Evolutionary conservation across 768 basidiomycete species (phyloP).

Genomic region (Boletus sp.): DNA sequence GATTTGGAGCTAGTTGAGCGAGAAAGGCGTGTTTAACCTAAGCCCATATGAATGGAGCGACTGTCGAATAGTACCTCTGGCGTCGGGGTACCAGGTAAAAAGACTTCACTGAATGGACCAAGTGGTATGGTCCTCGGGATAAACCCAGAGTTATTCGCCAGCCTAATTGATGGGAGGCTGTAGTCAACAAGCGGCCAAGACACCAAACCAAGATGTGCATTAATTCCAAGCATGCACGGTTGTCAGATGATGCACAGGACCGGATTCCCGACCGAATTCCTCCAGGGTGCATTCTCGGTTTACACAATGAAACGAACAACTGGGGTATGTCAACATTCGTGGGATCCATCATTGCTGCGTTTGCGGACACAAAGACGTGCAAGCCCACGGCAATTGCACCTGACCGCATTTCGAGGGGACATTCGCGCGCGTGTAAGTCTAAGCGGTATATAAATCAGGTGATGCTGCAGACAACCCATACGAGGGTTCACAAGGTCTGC

Average conservation of each 20-base stretch:
- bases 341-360: not conserved
- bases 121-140: not conserved
- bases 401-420: not conserved
- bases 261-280: not conserved
- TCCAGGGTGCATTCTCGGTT: not conserved
- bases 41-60: not conserved
- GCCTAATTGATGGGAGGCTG: not conserved
- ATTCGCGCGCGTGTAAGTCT: slow-evolving; percentile 1
- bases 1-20: slow-evolving; percentile 26
- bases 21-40: slow-evolving; percentile 18
- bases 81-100: not conserved
- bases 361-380: not conserved
- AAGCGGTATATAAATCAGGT: slow-evolving; percentile 17
- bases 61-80: not conserved
- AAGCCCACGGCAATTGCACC: not conserved
- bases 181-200: not conserved
- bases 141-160: not conserved
- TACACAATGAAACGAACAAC: not conserved
- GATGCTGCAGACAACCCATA: slow-evolving; percentile 22
- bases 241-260: not conserved
- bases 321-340: not conserved
- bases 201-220: not conserved
- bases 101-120: not conserved
- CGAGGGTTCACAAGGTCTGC: slow-evolving; percentile 35
- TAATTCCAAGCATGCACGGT: not conserved